Evolutionary conservation across 176 grass and related monocot species (phyloP).

Genomic region (barley (Hordeum vulgare)): DNA sequence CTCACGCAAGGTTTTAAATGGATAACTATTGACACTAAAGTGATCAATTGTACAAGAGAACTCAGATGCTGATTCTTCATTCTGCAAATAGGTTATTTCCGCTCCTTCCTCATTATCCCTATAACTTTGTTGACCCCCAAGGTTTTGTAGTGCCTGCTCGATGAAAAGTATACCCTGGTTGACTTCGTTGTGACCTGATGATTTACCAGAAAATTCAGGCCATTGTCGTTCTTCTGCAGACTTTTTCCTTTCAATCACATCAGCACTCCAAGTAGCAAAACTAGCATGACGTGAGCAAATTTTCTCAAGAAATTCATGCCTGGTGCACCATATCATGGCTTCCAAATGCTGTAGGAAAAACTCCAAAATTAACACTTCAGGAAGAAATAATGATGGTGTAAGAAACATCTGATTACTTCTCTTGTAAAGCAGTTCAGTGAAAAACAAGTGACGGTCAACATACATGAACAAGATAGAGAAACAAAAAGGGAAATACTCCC

Average conservation of each 20-base stretch:
- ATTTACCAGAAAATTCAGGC: conserved; percentile 49
- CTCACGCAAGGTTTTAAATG: conserved; percentile 65
- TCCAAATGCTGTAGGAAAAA: conserved; percentile 82
- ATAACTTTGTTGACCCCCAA: conserved; percentile 55
- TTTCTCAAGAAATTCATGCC: conserved; percentile 63
- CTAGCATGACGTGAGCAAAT: conserved; percentile 43
- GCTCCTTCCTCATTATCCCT: conserved; percentile 33
- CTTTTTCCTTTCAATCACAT: conserved; percentile 62
- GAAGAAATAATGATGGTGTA: conserved; percentile 12
- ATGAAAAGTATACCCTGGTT: conserved; percentile 62
- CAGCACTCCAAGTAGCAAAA: conserved; percentile 50
- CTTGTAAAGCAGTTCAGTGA: conserved; percentile 3
- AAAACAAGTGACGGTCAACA: background rate
- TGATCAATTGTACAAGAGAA: conserved; percentile 59
- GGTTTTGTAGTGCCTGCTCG: conserved; percentile 82
- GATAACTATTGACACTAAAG: conserved; percentile 45
- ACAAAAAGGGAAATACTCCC: background rate
- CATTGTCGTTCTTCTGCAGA: conserved; percentile 47
- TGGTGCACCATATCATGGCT: conserved; percentile 83
- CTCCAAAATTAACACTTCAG: conserved; percentile 14
- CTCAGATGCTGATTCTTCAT: conserved; percentile 50
- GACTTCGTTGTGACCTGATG: conserved; percentile 17
- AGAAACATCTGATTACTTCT: conserved; percentile 4
- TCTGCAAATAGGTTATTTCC: conserved; percentile 51
- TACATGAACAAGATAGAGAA: conserved; percentile 10